These are phyloP conservation scores for Paulownia fortunei DNA, from an alignment of 257 asterid genomes.

Conservation along the genomic window DNA sequence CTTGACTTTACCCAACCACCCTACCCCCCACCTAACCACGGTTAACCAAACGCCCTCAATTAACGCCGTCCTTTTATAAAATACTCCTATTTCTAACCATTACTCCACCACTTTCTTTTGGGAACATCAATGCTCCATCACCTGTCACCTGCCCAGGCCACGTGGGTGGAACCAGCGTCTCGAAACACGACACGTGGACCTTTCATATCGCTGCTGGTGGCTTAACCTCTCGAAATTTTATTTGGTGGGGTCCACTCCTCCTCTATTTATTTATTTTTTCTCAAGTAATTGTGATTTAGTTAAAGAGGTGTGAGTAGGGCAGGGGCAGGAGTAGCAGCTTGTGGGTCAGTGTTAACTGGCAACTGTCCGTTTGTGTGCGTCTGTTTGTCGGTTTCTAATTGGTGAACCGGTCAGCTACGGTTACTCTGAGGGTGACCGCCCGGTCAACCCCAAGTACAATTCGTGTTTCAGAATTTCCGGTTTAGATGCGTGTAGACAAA, in stretches of 20 bases:
- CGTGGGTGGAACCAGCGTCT: neutral
- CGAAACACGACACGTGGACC: slow-evolving; percentile 37
- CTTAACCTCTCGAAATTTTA: neutral
- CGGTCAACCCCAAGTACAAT: slow-evolving; percentile 21
- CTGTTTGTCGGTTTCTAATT: slow-evolving; percentile 14
- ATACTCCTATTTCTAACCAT: neutral
- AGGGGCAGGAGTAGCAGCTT: neutral
- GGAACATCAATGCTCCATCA: slow-evolving; percentile 6
- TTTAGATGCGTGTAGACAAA: neutral
- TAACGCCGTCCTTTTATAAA: slow-evolving; percentile 22
- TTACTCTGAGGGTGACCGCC: slow-evolving; percentile 9
- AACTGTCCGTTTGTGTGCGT: slow-evolving; percentile 7
- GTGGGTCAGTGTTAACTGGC: slow-evolving; percentile 28
- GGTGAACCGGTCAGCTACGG: slow-evolving; percentile 16
- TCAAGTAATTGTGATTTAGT: neutral
- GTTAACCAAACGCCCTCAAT: slow-evolving; percentile 27
- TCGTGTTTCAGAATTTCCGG: neutral
- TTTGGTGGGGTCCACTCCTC: neutral
- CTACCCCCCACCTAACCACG: slow-evolving; percentile 27
- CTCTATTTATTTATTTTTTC: neutral
- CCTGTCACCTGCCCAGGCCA: slow-evolving; percentile 2
- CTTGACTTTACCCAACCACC: neutral
- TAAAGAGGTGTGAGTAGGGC: neutral
- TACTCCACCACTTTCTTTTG: neutral
- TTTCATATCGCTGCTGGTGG: neutral